Evolutionary conservation across 2,329 filamentous ascomycete genomes (phyloP).

Genomic region (Cryoendolithus antarcticus): DNA sequence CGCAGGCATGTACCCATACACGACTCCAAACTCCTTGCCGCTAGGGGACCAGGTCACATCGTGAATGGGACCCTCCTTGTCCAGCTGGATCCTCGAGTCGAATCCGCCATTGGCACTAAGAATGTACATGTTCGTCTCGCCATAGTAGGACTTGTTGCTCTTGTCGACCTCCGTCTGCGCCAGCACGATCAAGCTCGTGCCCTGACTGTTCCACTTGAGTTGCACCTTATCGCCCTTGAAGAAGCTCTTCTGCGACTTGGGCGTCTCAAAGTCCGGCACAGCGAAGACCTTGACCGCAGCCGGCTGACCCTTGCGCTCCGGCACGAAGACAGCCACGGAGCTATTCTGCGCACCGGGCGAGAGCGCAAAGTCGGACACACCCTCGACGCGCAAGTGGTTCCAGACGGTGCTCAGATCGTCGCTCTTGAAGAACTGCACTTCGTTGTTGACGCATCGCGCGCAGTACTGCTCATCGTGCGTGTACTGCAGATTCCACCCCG

Average conservation of each 20-base stretch:
- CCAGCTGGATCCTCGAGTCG: conserved; percentile 67
- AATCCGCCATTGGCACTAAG: conserved; percentile 84
- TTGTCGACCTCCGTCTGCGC: conserved; percentile 97
- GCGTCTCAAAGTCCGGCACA: conserved; percentile 69
- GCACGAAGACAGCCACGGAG: conserved; percentile 86
- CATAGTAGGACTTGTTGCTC: conserved; percentile 98
- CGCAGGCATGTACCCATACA: conserved; percentile 98
- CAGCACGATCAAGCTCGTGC: conserved; percentile 83
- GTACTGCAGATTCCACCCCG: conserved; percentile 95
- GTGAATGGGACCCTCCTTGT: conserved; percentile 96
- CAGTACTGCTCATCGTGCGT: conserved; percentile 85
- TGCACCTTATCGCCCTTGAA: conserved; percentile 99
- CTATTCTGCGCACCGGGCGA: conserved; percentile 73
- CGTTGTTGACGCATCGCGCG: conserved; percentile 86
- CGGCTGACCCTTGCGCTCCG: conserved; percentile 86
- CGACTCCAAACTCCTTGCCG: conserved; percentile 92
- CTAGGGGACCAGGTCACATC: conserved; percentile 98
- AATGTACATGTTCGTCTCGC: conserved; percentile 93
- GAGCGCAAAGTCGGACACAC: conserved; percentile 77
- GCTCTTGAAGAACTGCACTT: conserved; percentile 94
- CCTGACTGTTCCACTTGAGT: conserved; percentile 91
- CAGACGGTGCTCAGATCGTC: conserved; percentile 74
- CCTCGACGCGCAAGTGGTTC: conserved; percentile 91
- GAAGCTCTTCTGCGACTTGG: conserved; percentile 95
- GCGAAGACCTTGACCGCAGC: conserved; percentile 90